Evolutionary conservation across 2,329 filamentous ascomycete species (phyloP).

Genomic region (Cercospora sp.): DNA sequence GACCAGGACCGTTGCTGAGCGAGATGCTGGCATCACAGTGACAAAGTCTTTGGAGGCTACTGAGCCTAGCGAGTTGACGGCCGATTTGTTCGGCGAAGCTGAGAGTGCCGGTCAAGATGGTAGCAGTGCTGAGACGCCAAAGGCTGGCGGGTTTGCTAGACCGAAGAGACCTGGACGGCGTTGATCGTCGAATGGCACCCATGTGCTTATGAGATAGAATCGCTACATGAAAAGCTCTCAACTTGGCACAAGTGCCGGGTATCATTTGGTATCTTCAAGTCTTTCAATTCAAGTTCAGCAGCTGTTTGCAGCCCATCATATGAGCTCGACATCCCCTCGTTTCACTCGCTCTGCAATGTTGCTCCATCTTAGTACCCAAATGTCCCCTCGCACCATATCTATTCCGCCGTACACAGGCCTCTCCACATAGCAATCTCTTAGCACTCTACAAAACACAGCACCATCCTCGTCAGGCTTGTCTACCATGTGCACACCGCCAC

Average conservation of each 20-base stretch:
- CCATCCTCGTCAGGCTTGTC: constrained; percentile 79
- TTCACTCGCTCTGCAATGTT: constrained; percentile 63
- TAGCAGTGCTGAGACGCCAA: constrained; percentile 59
- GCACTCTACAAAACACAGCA: constrained; percentile 79
- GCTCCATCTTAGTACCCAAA: constrained; percentile 61
- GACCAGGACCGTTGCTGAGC: constrained; percentile 64
- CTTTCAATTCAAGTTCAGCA: too few species aligned
- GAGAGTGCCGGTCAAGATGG: constrained; percentile 57
- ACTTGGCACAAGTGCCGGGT: constrained; percentile 12
- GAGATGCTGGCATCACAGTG: constrained; percentile 64
- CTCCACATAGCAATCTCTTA: constrained; percentile 64
- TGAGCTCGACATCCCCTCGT: constrained; percentile 71
- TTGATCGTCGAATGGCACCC: constrained; percentile 27
- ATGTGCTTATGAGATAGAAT: not conserved
- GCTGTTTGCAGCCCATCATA: constrained; percentile 35
- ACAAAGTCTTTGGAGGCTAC: constrained; percentile 69
- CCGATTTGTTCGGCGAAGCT: constrained; percentile 54
- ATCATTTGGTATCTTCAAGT: constrained; percentile 1
- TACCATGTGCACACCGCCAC: constrained; percentile 89
- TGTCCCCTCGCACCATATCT: constrained; percentile 52
- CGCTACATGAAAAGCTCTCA: not conserved
- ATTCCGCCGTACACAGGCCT: constrained; percentile 51
- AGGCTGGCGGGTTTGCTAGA: constrained; percentile 67
- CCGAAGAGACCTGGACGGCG: constrained; percentile 75
- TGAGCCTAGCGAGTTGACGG: constrained; percentile 69